Evolutionary conservation across 2,329 filamentous ascomycete genomes (phyloP).

Genomic region (Gaeumannomyces tritici): DNA sequence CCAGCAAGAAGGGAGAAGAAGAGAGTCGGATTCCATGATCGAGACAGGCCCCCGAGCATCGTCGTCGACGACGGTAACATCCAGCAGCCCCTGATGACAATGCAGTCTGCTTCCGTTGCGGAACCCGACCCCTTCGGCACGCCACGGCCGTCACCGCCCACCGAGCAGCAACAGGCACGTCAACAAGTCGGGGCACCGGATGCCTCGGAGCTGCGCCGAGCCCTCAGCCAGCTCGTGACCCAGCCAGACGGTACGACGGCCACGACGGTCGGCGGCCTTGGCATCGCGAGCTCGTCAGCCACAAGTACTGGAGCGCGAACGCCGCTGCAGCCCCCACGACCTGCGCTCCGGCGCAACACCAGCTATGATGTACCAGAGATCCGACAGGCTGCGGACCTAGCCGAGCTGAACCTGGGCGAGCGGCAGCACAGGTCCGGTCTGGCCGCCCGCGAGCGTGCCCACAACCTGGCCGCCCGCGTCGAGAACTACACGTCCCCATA

Average conservation of each 20-base stretch:
- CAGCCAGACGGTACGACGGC: not conserved
- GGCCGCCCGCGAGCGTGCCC: not conserved
- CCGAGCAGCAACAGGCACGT: not conserved
- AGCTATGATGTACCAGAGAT: slow-evolving; percentile 1
- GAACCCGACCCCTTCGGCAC: slow-evolving; percentile 1
- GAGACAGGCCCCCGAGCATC: slow-evolving; percentile 1
- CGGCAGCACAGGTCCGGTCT: not conserved
- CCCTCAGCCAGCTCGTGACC: slow-evolving; percentile 1
- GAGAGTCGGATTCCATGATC: slow-evolving; percentile 1
- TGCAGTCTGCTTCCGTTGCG: not conserved
- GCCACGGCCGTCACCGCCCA: not conserved
- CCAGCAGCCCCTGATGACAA: not conserved
- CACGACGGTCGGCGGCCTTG: not conserved
- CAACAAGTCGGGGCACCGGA: slow-evolving; percentile 1
- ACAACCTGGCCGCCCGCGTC: slow-evolving; percentile 3
- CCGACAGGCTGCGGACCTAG: slow-evolving; percentile 1
- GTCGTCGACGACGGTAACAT: not conserved
- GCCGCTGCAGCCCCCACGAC: not conserved
- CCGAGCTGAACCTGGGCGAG: slow-evolving; percentile 1
- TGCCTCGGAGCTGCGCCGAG: slow-evolving; percentile 2
- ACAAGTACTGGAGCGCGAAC: not conserved
- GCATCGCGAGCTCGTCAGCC: not conserved
- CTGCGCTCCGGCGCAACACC: slow-evolving; percentile 1
- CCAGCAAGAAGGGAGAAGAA: slow-evolving; percentile 2
- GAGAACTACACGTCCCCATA: slow-evolving; percentile 4